phyloP scores from a whole-genome alignment of 768 basidiomycete genomes.

The Mycena filopes region DNA sequence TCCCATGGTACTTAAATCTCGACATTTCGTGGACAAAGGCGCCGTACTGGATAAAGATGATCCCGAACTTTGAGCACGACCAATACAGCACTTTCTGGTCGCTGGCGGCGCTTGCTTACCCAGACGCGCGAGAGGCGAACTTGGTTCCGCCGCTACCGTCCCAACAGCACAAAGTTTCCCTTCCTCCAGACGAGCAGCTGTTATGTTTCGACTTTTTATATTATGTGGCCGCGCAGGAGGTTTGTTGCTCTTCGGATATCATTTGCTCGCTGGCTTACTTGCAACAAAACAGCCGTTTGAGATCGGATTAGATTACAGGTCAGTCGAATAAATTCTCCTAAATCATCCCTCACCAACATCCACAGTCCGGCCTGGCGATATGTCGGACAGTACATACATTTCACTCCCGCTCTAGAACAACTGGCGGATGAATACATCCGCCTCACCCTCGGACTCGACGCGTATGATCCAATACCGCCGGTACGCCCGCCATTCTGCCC shows the following conservation, averaged over 20 bases:
- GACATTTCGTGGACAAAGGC: constrained; percentile 40
- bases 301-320: constrained; percentile 43
- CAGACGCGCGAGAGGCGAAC: constrained; percentile 26
- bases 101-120: constrained; percentile 35
- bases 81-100: constrained; percentile 38
- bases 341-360: too few species aligned
- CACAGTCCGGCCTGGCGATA: constrained; percentile 46
- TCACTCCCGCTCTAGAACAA: constrained; percentile 37
- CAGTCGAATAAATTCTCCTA: too few species aligned
- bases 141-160: constrained; percentile 32
- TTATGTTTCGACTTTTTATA: constrained; percentile 39
- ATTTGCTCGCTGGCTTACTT: constrained; percentile 12
- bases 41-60: constrained; percentile 38
- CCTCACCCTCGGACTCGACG: constrained; percentile 35
- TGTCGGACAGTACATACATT: constrained; percentile 45
- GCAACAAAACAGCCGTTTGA: constrained; percentile 39
- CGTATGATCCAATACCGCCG: constrained; percentile 41
- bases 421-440: constrained; percentile 41
- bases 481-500: constrained; percentile 32
- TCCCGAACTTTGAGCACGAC: constrained; percentile 37
- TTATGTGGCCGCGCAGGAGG: constrained; percentile 38
- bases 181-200: constrained; percentile 38
- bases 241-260: constrained; percentile 13
- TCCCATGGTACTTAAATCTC: constrained; percentile 28
- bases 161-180: constrained; percentile 26